Conservation (phyloP, 1,139 yeast species). For the Candida buenavistaensis region DNA sequence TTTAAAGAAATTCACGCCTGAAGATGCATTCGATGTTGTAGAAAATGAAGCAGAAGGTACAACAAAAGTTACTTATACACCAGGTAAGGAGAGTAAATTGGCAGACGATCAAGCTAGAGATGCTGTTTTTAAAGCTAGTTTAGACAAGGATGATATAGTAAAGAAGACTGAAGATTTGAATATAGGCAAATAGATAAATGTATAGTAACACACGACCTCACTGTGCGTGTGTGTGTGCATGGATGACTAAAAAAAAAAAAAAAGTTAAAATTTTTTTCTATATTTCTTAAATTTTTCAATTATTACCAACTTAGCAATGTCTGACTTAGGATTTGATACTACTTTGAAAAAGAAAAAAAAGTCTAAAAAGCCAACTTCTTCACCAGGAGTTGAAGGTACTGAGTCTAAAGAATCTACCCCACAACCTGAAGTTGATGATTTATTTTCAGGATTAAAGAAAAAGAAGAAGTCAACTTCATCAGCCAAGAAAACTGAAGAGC, state of each 20-base stretch:
- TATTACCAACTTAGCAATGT: slow-evolving; percentile 28
- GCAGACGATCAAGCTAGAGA: slow-evolving; percentile 43
- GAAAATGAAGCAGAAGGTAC: slow-evolving; percentile 38
- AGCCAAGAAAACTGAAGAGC: slow-evolving; percentile 16
- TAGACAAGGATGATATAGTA: slow-evolving; percentile 7
- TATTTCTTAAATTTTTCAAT: slow-evolving; percentile 1
- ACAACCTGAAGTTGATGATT: slow-evolving; percentile 40
- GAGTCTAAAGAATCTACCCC: slow-evolving; percentile 14
- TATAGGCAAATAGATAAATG: too few species aligned
- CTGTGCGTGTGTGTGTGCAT: neutral
- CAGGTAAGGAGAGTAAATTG: slow-evolving; percentile 50
- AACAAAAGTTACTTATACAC: slow-evolving; percentile 47
- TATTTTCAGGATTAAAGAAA: slow-evolving; percentile 56
- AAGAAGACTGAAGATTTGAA: slow-evolving; percentile 7
- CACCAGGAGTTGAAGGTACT: slow-evolving; percentile 6
- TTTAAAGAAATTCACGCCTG: slow-evolving; percentile 69
- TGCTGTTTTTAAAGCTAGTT: slow-evolving; percentile 20
- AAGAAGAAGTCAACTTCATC: slow-evolving; percentile 41
- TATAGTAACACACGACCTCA: neutral
- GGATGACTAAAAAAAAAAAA: slow-evolving; percentile 1
- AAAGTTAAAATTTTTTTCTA: neutral
- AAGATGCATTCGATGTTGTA: slow-evolving; percentile 50
- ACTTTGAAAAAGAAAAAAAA: slow-evolving; percentile 56
- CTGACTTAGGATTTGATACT: slow-evolving; percentile 77
- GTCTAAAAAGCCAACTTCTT: slow-evolving; percentile 9